Base-by-base conservation (phyloP, 139 green algal species). In the Chlorella ohadii region DNA sequence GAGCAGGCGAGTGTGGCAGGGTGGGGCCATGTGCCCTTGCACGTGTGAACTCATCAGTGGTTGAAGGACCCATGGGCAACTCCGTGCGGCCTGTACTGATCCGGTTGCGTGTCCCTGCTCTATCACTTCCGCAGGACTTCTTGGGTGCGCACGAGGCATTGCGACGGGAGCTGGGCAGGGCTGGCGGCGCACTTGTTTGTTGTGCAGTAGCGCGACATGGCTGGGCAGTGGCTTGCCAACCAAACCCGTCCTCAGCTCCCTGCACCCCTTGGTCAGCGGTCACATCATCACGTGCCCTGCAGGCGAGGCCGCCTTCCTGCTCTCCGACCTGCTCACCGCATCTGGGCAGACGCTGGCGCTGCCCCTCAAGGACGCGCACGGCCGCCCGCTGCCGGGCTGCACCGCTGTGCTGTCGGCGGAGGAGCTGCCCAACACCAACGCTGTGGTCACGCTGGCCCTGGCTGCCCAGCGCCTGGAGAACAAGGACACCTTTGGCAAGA, bases 401-500 rank as follows among this genome's bases (percentile, higher is more conserved):
- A 31, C 4, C 12, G 80, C 55, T 33, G 22, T 47, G 6, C 36
- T 85, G 55, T 39, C 39, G 25, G 80, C 67, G 3, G 80, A 85
- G 56, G 36, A 85, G 80, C 13, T 85, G 51, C 44, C 80, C 34
- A 79, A 85, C 70, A 80, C 55, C 19, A 85, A 85, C 28, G 80
- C 80, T 28, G 80, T 85, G 67, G 80, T 85, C 19, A 33, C 63
- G 17, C 23, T 86, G 59, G 27, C 34, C 4, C 74, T 87, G 38
- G 38, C 79, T 12, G 85, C 72, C 25, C 31, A 17, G 39, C 51
- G 39, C 7, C 34, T 91, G 78, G 59, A 68, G 39, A 90, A 90
- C 71, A 61, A 84, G 67, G 82, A 91, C 56, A 51, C 22, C 64
- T 81, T 82, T 36, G 33, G 33, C 63, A 76, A 78, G 72, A 72